Base-by-base conservation (phyloP, 352 stramenopile genomes). In the Globisporangium nagaii region DNA sequence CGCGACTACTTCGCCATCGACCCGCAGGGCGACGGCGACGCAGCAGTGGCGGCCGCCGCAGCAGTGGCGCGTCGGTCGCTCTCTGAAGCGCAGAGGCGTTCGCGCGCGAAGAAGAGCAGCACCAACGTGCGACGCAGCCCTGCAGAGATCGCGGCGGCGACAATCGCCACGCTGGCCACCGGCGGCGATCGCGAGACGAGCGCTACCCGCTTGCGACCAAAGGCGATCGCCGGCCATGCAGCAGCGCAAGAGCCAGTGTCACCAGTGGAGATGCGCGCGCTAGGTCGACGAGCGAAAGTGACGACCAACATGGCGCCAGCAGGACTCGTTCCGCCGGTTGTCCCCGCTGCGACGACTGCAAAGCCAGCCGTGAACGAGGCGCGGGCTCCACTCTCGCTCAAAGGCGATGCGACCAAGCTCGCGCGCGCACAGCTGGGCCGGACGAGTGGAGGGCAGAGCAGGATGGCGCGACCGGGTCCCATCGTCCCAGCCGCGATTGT, bases 1-100 rank as follows among this genome's bases (percentile, higher is more conserved):
- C 53, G 53, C 53, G 53, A 53, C n/a, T 54, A 49, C 28, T 60
- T 54, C 53, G 19, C 44, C n/a, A 35, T 60, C 6, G 37, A 49
- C 44, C n/a, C n/a, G n/a, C n/a, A n/a, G n/a, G n/a, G 32, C 35
- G 8, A 20, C 42, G 8, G 15, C 42, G 3, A 32, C 8, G 42
- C 42, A 35, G 42, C 17, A 20, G 15, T 41, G 19, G 13, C 15
- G 4, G 15, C 5, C 34, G 9, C 35, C 20, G 17, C 13, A 1
- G n/a, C 13, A 12, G 25, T 27, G 3, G 53, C 20, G 7, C 13
- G 11, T 0, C 53, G 19, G 12, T 34, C 10, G 4, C 25, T 31
- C 0, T n/a, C 32, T 15, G 47, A 39, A 39, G 46, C 30, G 31
- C 22, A 36, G 27, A 13, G 15, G 3, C 25, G 25, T 5, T 27